These are phyloP conservation scores for Linum lewisii DNA, from an alignment of 345 rosid species.

Conservation along the genomic window DNA sequence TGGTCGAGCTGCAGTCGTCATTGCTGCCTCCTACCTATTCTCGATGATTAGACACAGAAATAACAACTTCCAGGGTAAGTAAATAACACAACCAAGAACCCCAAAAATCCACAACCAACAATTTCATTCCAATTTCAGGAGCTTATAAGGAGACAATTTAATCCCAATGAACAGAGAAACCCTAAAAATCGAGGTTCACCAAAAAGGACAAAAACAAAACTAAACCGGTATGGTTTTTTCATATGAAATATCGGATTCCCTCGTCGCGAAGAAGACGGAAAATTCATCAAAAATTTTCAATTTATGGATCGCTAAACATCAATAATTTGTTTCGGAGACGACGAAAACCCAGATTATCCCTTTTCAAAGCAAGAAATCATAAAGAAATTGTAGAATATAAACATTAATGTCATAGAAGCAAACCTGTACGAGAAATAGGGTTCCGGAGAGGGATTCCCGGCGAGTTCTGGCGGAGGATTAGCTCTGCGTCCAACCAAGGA, in stretches of 20 bases:
- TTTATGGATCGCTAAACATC: background rate
- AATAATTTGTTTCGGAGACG: background rate
- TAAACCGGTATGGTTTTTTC: background rate
- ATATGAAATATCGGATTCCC: background rate
- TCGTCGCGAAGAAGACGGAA: background rate
- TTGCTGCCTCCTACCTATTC: slow-evolving; percentile 16
- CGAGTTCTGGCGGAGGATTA: background rate
- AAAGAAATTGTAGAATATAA: background rate
- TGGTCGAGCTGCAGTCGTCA: slow-evolving; percentile 97
- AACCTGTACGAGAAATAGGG: background rate
- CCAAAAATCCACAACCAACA: background rate
- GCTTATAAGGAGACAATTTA: background rate
- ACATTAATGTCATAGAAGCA: background rate
- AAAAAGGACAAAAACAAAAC: background rate
- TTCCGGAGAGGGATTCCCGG: background rate
- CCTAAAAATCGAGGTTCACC: background rate
- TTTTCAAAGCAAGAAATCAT: background rate
- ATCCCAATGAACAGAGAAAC: background rate
- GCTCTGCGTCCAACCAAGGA: background rate
- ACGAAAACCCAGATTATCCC: background rate
- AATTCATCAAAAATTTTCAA: background rate
- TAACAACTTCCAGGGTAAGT: background rate
- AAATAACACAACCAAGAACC: background rate
- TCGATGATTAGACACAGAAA: background rate
- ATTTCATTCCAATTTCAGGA: background rate